A percentile compares a stretch with the other conserved stretches of the same genome.
phyloP scores from a whole-genome alignment of 2,329 filamentous ascomycete genomes.

The Microascus cirrosus region DNA sequence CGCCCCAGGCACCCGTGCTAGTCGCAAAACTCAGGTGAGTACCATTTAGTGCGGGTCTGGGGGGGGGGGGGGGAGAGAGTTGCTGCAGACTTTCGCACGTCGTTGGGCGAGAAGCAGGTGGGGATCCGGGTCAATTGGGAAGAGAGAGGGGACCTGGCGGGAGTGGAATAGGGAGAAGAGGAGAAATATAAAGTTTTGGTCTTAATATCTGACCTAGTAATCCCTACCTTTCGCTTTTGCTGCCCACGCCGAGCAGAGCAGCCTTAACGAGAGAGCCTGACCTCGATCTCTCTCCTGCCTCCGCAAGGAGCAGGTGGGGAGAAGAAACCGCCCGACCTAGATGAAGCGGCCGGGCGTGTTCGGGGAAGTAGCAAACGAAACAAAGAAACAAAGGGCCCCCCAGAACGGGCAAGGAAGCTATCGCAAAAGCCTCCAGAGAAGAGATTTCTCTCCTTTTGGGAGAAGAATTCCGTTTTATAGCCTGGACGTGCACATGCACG shows the following conservation, averaged over 20 bases:
- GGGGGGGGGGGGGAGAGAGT: too few species aligned
- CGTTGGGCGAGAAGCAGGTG: neutral
- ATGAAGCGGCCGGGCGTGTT: too few species aligned
- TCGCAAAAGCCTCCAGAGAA: neutral
- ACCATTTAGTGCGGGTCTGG: neutral
- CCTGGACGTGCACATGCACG: neutral
- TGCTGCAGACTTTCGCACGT: neutral
- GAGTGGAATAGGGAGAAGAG: neutral
- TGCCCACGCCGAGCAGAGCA: neutral
- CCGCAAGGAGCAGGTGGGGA: too few species aligned
- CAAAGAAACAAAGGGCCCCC: neutral
- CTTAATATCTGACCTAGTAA: neutral
- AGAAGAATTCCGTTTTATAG: neutral
- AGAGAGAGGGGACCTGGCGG: neutral
- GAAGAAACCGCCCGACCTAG: too few species aligned
- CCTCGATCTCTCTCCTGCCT: neutral
- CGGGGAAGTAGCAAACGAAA: too few species aligned
- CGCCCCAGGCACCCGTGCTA: neutral
- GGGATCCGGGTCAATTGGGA: neutral
- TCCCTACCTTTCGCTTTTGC: neutral
- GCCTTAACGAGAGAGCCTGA: neutral
- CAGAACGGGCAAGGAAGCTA: neutral
- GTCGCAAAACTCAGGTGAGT: neutral
- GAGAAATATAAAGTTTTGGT: neutral
- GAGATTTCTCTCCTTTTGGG: neutral